phyloP scores from a whole-genome alignment of 345 rosid species.

The Psidium guajava region DNA sequence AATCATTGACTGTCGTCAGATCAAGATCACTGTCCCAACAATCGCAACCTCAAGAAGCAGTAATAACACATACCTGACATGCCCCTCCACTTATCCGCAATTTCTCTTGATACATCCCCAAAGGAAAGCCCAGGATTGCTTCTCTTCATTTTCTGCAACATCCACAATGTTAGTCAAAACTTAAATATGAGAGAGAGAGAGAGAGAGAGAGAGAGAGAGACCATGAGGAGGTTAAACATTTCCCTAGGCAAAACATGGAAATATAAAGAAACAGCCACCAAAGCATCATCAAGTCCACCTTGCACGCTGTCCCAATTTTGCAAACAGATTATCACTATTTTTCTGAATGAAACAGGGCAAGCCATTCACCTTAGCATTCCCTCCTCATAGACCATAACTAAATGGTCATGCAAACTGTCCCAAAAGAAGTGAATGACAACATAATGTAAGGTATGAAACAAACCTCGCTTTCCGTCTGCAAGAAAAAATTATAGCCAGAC shows the following conservation, averaged over 20 bases:
- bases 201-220: not conserved
- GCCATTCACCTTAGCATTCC: not conserved
- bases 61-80: slow-evolving; percentile 41
- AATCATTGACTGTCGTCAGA: not conserved
- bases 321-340: not conserved
- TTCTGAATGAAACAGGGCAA: not conserved
- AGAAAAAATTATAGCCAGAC: slow-evolving; percentile 66
- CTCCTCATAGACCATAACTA: not conserved
- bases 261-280: not conserved
- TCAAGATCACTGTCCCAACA: not conserved
- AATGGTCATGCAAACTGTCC: not conserved
- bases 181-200: not conserved
- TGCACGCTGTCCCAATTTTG: not conserved
- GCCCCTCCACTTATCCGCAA: slow-evolving; percentile 77
- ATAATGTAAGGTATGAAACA: slow-evolving; percentile 1
- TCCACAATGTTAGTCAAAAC: not conserved
- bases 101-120: slow-evolving; percentile 52
- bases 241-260: not conserved
- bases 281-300: not conserved
- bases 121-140: slow-evolving; percentile 66
- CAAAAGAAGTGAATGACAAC: not conserved
- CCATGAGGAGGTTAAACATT: not conserved
- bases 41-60: not conserved
- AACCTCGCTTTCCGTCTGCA: slow-evolving; percentile 86
- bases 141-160: slow-evolving; percentile 62